Conservation (phyloP, 345 rosid species). For the Euphorbia lathyris region DNA sequence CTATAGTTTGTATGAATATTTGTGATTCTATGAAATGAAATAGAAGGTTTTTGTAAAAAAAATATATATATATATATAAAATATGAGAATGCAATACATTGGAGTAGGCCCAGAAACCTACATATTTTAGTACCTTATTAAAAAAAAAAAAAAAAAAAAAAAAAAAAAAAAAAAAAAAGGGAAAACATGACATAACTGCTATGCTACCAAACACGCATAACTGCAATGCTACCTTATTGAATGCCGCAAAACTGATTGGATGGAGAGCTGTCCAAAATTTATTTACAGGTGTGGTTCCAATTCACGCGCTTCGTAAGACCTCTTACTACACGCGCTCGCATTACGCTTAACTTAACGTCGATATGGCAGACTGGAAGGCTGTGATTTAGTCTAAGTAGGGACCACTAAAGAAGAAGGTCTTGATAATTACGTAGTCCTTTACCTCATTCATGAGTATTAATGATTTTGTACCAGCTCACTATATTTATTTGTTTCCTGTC, state of each 20-base stretch:
- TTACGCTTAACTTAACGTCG: background rate
- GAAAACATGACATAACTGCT: background rate
- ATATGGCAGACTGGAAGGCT: background rate
- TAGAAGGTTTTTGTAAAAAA: too few relatives aligned
- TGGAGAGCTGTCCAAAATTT: background rate
- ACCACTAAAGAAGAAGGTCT: background rate
- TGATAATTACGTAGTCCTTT: too few relatives aligned
- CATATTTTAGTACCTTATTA: too few relatives aligned
- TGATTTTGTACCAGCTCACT: background rate
- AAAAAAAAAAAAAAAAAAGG: too few relatives aligned
- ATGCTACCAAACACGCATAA: background rate
- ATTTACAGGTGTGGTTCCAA: background rate
- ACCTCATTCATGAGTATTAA: too few relatives aligned
- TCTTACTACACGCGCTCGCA: background rate
- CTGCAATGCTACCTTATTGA: background rate
- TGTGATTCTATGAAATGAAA: too few relatives aligned
- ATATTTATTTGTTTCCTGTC: background rate
- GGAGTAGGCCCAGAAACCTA: too few relatives aligned
- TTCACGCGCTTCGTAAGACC: background rate
- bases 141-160: too few relatives aligned
- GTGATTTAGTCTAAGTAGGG: background rate
- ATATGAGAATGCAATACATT: too few relatives aligned
- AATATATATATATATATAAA: too few relatives aligned
- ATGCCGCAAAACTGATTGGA: background rate
- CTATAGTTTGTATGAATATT: too few relatives aligned